Base-by-base conservation (phyloP, 2,329 filamentous ascomycete species). In the Bipolaris victoriae region DNA sequence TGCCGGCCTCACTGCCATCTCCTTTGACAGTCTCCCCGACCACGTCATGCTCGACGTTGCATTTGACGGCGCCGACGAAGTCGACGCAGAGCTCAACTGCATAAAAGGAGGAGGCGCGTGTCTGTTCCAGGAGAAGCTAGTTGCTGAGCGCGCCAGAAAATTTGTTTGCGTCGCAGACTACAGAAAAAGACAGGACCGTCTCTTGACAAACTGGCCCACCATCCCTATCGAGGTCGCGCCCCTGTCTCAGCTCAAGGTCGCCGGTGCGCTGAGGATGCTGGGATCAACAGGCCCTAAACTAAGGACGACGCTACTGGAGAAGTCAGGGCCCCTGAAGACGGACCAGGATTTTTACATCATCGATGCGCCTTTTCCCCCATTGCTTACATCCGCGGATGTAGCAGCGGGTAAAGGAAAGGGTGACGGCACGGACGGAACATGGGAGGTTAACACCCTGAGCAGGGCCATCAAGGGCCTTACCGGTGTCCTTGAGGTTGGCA, bases 61-160 rank as follows among this genome's bases (percentile, higher is more conserved):
- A 48, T 99, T 99, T 74, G 95, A 99, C 73, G 95, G 95, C 52
- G 95, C 95, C 3, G 95, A 99, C 75, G 95, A 99, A 81, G 92
- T 99, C 31, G 95, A 99, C 74, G 88, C 91, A 45, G 90, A 96
- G 50, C 80, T 99, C 58, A 99, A 98, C 78, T 92, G 94, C 73
- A 98, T 99, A 81, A 98, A 98, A 81, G 95, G 95, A 52, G 95
- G 95, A 48, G 95, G 95, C 57, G 95, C 92, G n/a, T 99, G 95
- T 78, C 80, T 98, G 55, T 96, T 97, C 81, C 95, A 98, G 78
- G 95, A 99, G 80, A 99, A 99, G 82, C 83, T 99, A 35, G 93
- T 99, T 4, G 93, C 93, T 5, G 86, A 91, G 58, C 86, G 90
- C 48, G 89, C 92, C 3, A 90, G 87, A 77, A 90, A 91, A 73